Conservation (phyloP, 1,284 basidiomycete genomes). For the Apiotrichum porosum region DNA sequence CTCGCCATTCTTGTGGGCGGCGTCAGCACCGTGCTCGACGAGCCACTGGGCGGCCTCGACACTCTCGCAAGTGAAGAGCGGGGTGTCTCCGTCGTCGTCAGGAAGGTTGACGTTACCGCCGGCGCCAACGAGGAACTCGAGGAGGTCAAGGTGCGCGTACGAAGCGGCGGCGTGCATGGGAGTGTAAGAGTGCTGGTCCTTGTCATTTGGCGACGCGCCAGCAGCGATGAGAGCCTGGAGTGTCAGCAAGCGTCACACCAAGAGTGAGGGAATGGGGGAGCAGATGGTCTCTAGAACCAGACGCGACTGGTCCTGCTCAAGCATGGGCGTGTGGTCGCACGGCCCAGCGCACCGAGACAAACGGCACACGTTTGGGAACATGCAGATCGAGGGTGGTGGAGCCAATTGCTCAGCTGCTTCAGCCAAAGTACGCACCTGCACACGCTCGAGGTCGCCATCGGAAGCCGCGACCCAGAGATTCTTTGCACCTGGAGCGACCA, state of each 20-base stretch:
- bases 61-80: conserved; percentile 82
- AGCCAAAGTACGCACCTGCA: conserved; percentile 48
- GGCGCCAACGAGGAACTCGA: conserved; percentile 70
- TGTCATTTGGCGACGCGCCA: conserved; percentile 67
- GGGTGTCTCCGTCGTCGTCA: conserved; percentile 84
- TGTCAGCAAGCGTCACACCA: not conserved
- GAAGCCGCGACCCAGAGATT: conserved; percentile 90
- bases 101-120: conserved; percentile 82
- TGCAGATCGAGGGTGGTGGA: too few species aligned
- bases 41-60: conserved; percentile 71
- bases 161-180: conserved; percentile 96
- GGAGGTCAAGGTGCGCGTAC: conserved; percentile 70
- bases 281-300: not conserved
- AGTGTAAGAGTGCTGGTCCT: conserved; percentile 76
- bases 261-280: not conserved
- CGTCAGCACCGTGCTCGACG: conserved; percentile 70
- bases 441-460: conserved; percentile 66
- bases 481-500: conserved; percentile 49
- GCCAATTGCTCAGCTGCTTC: too few species aligned
- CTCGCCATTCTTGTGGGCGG: conserved; percentile 61
- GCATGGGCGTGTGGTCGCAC: too few species aligned
- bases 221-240: conserved; percentile 52
- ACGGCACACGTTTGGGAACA: too few species aligned
- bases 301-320: too few species aligned
- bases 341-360: too few species aligned